Evolutionary conservation across 2,329 filamentous ascomycete genomes (phyloP).

Genomic region (Fusarium sambucinum): DNA sequence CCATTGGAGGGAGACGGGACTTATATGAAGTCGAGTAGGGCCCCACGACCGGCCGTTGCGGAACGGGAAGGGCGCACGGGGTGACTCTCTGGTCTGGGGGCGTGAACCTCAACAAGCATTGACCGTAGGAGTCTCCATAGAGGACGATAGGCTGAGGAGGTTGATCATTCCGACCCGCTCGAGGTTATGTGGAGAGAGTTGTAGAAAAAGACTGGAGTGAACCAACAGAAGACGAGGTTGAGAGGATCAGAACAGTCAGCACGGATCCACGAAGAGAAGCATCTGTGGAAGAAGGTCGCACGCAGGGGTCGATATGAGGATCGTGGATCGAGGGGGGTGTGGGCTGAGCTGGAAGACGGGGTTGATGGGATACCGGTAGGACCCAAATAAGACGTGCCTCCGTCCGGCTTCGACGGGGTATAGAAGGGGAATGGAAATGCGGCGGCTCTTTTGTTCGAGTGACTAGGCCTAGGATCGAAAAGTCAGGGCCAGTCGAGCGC

Average conservation of each 20-base stretch:
- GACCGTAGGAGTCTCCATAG: constrained; percentile 51
- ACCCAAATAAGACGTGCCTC: constrained; percentile 35
- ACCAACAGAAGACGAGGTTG: constrained; percentile 43
- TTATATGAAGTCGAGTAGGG: constrained; percentile 45
- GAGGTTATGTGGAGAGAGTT: constrained; percentile 49
- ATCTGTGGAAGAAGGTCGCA: constrained; percentile 42
- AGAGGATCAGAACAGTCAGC: constrained; percentile 45
- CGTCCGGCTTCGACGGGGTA: constrained; percentile 43
- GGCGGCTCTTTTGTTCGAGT: constrained; percentile 49
- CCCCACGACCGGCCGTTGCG: constrained; percentile 42
- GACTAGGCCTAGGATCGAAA: constrained; percentile 47
- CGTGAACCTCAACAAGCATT: constrained; percentile 47
- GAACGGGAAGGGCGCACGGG: constrained; percentile 38
- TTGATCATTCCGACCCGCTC: constrained; percentile 55
- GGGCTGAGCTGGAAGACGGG: constrained; percentile 39
- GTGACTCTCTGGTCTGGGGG: constrained; percentile 43
- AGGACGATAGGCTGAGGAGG: constrained; percentile 49
- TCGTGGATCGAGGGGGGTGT: constrained; percentile 45
- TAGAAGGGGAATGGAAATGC: constrained; percentile 47
- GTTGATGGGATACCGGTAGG: constrained; percentile 32
- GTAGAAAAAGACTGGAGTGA: constrained; percentile 41
- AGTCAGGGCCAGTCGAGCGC: constrained; percentile 34
- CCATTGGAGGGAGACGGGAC: constrained; percentile 50
- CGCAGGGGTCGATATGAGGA: constrained; percentile 39
- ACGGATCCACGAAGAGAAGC: constrained; percentile 44